A percentile compares a stretch with the other conserved stretches of the same genome.
Conservation (phyloP, 163 green algal species). For the Scenedesmus sp. region DNA sequence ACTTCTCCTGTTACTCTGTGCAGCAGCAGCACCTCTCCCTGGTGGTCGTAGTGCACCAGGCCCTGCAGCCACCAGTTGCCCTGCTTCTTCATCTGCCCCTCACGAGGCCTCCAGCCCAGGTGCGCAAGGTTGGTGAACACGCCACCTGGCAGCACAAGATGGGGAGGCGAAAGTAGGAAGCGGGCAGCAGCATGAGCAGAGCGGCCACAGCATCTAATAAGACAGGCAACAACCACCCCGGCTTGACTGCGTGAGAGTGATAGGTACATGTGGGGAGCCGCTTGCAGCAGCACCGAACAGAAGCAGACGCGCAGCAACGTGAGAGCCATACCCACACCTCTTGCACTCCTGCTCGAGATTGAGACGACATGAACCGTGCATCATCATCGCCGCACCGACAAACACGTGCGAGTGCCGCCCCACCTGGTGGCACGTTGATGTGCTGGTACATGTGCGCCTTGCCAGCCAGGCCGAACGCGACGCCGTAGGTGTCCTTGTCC, state of each 20-base stretch:
- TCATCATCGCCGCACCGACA: too few species aligned
- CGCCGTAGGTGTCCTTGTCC: conserved; percentile 55
- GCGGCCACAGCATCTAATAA: too few species aligned
- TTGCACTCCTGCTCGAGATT: too few species aligned
- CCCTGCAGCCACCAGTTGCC: conserved; percentile 55
- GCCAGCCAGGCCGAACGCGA: conserved; percentile 42
- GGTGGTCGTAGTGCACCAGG: conserved; percentile 45
- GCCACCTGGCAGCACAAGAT: conserved; percentile 5
- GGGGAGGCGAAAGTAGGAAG: too few species aligned
- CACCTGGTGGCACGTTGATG: conserved; percentile 40
- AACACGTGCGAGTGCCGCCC: neutral
- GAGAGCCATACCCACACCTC: too few species aligned
- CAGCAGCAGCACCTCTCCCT: conserved; percentile 40
- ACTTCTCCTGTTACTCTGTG: conserved; percentile 52
- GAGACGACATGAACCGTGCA: too few species aligned
- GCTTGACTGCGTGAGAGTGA: too few species aligned
- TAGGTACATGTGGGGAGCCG: too few species aligned
- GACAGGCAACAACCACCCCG: too few species aligned
- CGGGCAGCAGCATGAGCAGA: too few species aligned
- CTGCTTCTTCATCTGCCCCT: conserved; percentile 47
- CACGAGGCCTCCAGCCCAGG: conserved; percentile 17
- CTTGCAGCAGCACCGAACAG: too few species aligned
- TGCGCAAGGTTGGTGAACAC: conserved; percentile 30
- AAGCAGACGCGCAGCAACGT: too few species aligned
- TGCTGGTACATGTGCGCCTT: conserved; percentile 53